Conservation (phyloP, 2,329 filamentous ascomycete species). For the Niveomyces coronatus region DNA sequence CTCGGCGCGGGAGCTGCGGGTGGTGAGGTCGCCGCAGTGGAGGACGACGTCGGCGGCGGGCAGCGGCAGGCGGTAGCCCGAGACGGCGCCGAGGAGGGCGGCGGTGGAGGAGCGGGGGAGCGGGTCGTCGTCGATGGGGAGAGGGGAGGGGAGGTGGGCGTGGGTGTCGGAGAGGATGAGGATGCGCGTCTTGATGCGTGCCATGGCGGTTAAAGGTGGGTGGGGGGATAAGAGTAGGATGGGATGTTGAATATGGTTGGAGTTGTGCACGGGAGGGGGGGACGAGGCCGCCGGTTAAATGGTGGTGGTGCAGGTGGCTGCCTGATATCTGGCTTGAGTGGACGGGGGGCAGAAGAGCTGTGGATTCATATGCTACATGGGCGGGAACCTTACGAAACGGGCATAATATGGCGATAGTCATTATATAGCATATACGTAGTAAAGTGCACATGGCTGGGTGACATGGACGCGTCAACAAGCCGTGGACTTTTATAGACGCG, state of each 20-base stretch:
- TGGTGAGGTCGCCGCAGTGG: conserved; percentile 43
- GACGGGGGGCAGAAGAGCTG: too few relatives aligned
- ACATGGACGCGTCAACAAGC: too few relatives aligned
- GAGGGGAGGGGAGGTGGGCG: conserved; percentile 12
- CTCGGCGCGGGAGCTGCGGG: conserved; percentile 29
- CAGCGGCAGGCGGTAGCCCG: conserved; percentile 21
- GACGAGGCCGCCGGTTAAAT: not conserved
- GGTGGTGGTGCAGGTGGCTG: not conserved
- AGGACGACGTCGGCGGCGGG: conserved; percentile 36
- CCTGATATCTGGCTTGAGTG: too few relatives aligned
- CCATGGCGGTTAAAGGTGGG: not conserved
- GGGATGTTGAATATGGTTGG: not conserved
- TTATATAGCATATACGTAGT: too few relatives aligned
- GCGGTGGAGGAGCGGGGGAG: conserved; percentile 13
- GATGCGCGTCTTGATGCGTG: conserved; percentile 24
- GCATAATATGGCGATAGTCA: too few relatives aligned
- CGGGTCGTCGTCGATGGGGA: conserved; percentile 17
- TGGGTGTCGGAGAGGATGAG: conserved; percentile 31
- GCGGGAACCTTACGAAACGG: too few relatives aligned
- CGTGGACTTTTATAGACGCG: too few relatives aligned
- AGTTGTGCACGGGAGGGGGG: not conserved
- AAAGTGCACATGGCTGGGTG: too few relatives aligned
- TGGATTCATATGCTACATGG: too few relatives aligned
- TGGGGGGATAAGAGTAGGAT: not conserved
- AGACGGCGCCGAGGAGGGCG: conserved; percentile 10